These are phyloP conservation scores for Pythium pyrilobum DNA, from an alignment of 352 stramenopile species.

Conservation along the genomic window DNA sequence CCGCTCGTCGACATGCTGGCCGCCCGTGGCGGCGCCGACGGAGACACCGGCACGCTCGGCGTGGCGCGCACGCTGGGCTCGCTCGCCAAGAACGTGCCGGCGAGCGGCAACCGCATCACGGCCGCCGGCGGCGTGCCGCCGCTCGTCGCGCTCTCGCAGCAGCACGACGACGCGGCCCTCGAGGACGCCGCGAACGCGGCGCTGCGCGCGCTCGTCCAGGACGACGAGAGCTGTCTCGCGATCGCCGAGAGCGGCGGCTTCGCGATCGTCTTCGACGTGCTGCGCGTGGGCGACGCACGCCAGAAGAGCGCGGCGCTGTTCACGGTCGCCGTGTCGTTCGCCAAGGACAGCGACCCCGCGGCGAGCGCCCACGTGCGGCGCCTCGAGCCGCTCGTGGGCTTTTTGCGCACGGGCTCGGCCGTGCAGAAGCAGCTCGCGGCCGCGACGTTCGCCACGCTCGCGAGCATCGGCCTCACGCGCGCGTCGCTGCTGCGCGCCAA, in stretches of 20 bases:
- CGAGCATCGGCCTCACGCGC: neutral
- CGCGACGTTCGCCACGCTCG: neutral
- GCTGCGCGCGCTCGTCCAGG: neutral
- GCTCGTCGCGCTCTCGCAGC: neutral
- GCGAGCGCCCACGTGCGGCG: neutral
- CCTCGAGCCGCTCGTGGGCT: neutral
- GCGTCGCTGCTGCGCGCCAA: neutral
- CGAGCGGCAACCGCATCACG: neutral
- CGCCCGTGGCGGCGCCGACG: too few species aligned
- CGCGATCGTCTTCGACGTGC: neutral
- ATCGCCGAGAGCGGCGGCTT: neutral
- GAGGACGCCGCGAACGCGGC: neutral
- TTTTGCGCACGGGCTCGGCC: neutral
- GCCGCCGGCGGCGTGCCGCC: neutral
- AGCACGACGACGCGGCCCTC: neutral
- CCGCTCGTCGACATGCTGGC: too few species aligned
- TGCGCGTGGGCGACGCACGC: neutral
- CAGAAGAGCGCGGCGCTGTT: neutral
- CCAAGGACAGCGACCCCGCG: neutral
- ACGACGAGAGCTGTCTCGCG: neutral
- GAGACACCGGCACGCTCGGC: too few species aligned
- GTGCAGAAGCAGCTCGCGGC: neutral
- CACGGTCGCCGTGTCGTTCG: neutral
- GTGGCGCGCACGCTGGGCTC: too few species aligned
- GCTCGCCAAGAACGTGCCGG: too few species aligned